Evolutionary conservation across 2,329 filamentous ascomycete genomes (phyloP), one percentile per base, ranked within the genome.

Genomic region (Plectosphaerella plurivora): DNA sequence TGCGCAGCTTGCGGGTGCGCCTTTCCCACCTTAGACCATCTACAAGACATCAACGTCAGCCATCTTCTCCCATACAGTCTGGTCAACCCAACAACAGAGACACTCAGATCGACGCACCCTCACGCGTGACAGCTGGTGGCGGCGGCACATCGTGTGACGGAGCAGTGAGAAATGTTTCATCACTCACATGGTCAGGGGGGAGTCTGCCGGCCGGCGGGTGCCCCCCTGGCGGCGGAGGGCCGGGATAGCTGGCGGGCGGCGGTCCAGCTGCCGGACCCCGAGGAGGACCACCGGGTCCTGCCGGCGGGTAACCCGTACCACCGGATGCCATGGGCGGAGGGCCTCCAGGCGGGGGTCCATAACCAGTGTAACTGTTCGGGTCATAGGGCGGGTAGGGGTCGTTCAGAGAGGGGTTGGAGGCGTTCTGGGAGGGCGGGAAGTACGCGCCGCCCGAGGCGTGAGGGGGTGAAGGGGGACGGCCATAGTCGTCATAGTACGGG

Each of bases 361-460:
- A 74, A 6, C 66, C 66, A 5, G 63, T 65, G 51, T 75, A 77
- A 51, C 76, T 73, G 49, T 68, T 63, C 7, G 74, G 74, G 45
- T 71, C 61, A 56, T 77, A 77, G 1, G 71, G 65, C 22, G 65
- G 64, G 44, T 69, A 71, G 6, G 49, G 48, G 6, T 77, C 69
- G 45, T 62, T 54, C 3, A 60, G 55, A 60, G 58, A 53, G 60
- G 68, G 54, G 57, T 67, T 39, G 60, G 58, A 53, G 60, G 68
- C 54, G 57, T 67, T 39, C 53, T 68, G 50, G 54, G 65, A 16
- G 3, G 73, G 72, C 3, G 72, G 73, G 54, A 75, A 78, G 60
- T 71, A 78, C 15, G 73, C 72, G 12, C 77, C 77, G n/a, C 77
- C 77, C 3, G 77, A 80, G 4, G 76, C 76, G 51, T 70, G 75